Conservation (phyloP, 495 filamentous ascomycete species). For the Tuber indicum region DNA sequence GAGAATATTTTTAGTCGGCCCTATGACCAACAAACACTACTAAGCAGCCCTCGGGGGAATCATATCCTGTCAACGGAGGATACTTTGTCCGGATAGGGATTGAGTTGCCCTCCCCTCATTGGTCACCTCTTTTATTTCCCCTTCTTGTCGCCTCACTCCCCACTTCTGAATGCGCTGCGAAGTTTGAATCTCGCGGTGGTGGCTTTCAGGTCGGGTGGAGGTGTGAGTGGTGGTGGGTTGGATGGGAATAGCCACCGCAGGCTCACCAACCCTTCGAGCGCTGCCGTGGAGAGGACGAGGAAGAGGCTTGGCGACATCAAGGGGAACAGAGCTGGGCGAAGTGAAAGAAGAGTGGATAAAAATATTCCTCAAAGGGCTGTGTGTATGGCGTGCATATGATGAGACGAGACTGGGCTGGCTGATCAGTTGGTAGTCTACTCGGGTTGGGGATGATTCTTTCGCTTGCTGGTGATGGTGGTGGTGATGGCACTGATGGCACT, state of each 20-base stretch:
- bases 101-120: background rate
- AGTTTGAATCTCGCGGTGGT: background rate
- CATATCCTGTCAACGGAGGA: background rate
- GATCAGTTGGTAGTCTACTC: background rate
- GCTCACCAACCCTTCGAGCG: background rate
- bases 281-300: background rate
- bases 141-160: background rate
- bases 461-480: background rate
- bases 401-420: background rate
- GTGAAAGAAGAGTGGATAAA: background rate
- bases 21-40: background rate
- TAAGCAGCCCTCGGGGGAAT: conserved; percentile 1
- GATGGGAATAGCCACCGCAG: background rate
- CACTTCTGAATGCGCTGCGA: background rate
- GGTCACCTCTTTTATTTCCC: background rate
- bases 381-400: background rate
- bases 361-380: background rate
- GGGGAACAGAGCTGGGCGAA: background rate
- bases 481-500: background rate
- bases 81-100: background rate
- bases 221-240: background rate
- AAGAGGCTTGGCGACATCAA: background rate
- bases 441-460: background rate
- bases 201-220: background rate
- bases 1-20: background rate